These are phyloP conservation scores for Gymnopilus junonius DNA, from an alignment of 768 basidiomycete genomes.

Conservation along the genomic window DNA sequence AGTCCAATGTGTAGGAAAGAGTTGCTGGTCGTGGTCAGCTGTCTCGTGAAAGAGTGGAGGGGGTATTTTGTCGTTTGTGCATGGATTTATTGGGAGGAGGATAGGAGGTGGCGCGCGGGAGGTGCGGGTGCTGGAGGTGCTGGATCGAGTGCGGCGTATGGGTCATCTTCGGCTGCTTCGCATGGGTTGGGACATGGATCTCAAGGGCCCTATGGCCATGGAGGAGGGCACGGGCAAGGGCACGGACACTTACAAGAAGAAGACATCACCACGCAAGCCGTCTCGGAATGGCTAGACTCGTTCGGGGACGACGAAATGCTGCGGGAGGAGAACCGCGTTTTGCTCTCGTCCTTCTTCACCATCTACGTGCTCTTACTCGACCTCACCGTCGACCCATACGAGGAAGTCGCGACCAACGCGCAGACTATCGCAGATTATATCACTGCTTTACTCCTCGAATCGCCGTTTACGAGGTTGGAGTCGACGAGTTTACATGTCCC, in stretches of 20 bases:
- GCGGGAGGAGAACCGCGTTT: constrained; percentile 78
- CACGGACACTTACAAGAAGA: constrained; percentile 54
- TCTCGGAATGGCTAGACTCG: constrained; percentile 78
- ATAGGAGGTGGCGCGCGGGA: constrained; percentile 73
- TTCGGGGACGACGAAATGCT: constrained; percentile 67
- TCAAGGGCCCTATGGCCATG: constrained; percentile 37
- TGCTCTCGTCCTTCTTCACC: constrained; percentile 93
- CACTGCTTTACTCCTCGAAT: constrained; percentile 87
- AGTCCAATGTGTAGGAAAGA: constrained; percentile 98
- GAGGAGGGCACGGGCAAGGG: constrained; percentile 19
- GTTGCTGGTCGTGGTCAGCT: constrained; percentile 87
- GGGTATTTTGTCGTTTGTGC: constrained; percentile 96
- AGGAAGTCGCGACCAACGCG: constrained; percentile 90
- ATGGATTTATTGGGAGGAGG: constrained; percentile 96
- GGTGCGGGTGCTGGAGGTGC: neutral
- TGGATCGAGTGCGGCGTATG: neutral
- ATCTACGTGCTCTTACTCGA: constrained; percentile 89
- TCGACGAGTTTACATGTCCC: constrained; percentile 63
- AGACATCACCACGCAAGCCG: constrained; percentile 72
- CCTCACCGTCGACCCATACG: constrained; percentile 90
- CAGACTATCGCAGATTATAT: constrained; percentile 93
- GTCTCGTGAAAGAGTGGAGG: constrained; percentile 94
- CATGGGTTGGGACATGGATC: too few relatives aligned
- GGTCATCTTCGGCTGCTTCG: constrained; percentile 33
- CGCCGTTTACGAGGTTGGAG: constrained; percentile 80